Base-by-base conservation (phyloP, 768 basidiomycete species). In the Galerina marginata region DNA sequence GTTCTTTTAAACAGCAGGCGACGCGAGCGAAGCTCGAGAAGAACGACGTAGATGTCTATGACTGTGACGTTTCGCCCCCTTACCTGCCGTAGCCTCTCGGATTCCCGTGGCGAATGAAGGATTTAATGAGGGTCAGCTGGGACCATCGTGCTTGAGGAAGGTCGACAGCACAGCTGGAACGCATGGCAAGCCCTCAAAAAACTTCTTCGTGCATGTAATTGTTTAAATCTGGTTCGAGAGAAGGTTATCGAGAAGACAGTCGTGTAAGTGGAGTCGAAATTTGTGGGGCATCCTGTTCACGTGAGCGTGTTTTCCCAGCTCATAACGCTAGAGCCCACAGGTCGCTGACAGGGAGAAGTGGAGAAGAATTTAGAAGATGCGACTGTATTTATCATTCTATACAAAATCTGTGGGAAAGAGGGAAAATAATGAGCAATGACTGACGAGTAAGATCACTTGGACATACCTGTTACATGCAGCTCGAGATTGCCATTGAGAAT, bases 361-460 rank as follows among this genome's bases (percentile, higher is more conserved):
- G 20, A 10, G 20, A 52, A 39, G 4, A 52, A 12, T 15, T 25
- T 11, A 15, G 11, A 20, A 47, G 7, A 37, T 25, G 29, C 43
- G 44, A 33, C 29, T 37, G 20, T n/a, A 44, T 46, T 56, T 12
- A 56, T 14, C 14, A 16, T 46, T 37, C 39, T 58, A 58, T 59
- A 58, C 57, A 55, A 45, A 59, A n/a, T 39, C 61, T 62, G 57
- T 62, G 61, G 57, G 61, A 62, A 52, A 11, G 46, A 14, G 36
- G 4, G 29, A 33, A 33, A 33, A 1, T 7, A 33, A 33, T 33
- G 29, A 33, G 5, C 29, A 33, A 7, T 33, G 29, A 33, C 29
- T 33, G 29, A 33, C 29, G 29, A 33, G 29, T 33, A 4, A 33
- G 7, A 33, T 33, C 7, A 33, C 29, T 33, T 33, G 4, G 29